Evolutionary conservation across 2,329 filamentous ascomycete genomes (phyloP), one percentile per base, ranked within the genome.

Genomic region (Hymenoscyphus fraxineus): DNA sequence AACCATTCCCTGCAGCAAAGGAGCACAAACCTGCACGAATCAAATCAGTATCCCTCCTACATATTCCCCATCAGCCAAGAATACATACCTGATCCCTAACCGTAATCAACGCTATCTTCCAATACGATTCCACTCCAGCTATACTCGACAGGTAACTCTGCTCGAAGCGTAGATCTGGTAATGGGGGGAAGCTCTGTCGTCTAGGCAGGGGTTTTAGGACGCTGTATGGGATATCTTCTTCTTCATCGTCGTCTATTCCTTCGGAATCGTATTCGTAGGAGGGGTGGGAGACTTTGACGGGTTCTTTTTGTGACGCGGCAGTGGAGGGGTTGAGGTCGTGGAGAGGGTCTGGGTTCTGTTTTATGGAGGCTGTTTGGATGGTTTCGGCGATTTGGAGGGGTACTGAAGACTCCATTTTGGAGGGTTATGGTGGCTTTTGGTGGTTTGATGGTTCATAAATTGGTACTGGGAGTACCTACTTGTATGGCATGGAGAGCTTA

Each of bases 111-210:
- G 85, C 83, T 39, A 99, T 85, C 76, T 87, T 86, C 80, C 90
- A 88, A 87, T 88, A 93, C 31, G 86, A 88, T 69, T 95, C 86
- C 41, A 93, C 92, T 63, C 86, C 83, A 69, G 89, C 85, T 71
- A 99, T 90, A 79, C 93, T 96, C 72, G 91, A 89, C 63, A 99
- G 84, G 77, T 99, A 99, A 82, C 93, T 97, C 83, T 99, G 95
- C 80, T 99, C 95, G 79, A 98, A 98, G 55, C 95, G 87, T 70
- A 99, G 81, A 79, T 99, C 95, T 3, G 93, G 93, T 74, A 97
- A 84, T 9, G 87, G 85, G 38, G 84, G 85, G 62, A 88, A 79
- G 58, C 80, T 81, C 60, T 79, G 79, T 63, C 81, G 77, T 58
- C 86, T 81, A n/a, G 80, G 80, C 7, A 79, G 70, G 2, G 80